Conservation (phyloP, 2,329 filamentous ascomycete species). For the Monosporascus sp. region DNA sequence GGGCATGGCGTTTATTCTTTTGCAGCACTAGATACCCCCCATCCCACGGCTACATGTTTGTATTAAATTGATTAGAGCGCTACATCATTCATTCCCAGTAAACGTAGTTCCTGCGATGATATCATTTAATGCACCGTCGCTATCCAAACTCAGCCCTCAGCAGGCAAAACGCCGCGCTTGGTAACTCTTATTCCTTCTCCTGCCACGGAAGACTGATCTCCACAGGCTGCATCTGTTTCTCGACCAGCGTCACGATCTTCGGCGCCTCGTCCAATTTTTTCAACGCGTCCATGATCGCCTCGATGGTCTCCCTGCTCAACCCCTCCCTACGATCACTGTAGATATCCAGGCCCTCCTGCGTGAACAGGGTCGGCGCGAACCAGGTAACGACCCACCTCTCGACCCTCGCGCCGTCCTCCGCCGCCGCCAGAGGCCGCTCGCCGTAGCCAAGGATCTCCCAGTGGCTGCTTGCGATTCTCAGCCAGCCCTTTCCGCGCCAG, state of each 20-base stretch:
- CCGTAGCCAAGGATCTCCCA: conserved; percentile 83
- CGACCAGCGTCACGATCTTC: conserved; percentile 47
- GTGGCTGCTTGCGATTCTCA: conserved; percentile 66
- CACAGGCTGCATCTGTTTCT: conserved; percentile 45
- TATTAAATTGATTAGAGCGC: too few species aligned
- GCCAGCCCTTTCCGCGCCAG: conserved; percentile 73
- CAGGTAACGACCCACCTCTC: conserved; percentile 76
- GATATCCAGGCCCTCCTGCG: conserved; percentile 74
- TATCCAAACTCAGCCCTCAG: too few species aligned
- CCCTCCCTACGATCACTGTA: conserved; percentile 63
- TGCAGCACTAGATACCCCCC: conserved; percentile 21
- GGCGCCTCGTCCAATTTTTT: conserved; percentile 47
- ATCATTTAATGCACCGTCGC: conserved; percentile 3
- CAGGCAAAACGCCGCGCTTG: too few species aligned
- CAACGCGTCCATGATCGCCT: conserved; percentile 51
- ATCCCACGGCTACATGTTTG: neutral
- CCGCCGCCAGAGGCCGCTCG: conserved; percentile 34
- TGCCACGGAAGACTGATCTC: conserved; percentile 49
- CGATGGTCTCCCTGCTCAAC: conserved; percentile 51
- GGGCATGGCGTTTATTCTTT: conserved; percentile 13
- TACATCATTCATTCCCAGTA: too few species aligned
- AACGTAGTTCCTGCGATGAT: neutral
- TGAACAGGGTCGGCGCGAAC: conserved; percentile 80
- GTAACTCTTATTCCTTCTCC: conserved; percentile 17
- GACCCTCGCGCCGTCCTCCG: conserved; percentile 30